Conservation (phyloP, 257 asterid species). For the Haberlea rhodopensis region DNA sequence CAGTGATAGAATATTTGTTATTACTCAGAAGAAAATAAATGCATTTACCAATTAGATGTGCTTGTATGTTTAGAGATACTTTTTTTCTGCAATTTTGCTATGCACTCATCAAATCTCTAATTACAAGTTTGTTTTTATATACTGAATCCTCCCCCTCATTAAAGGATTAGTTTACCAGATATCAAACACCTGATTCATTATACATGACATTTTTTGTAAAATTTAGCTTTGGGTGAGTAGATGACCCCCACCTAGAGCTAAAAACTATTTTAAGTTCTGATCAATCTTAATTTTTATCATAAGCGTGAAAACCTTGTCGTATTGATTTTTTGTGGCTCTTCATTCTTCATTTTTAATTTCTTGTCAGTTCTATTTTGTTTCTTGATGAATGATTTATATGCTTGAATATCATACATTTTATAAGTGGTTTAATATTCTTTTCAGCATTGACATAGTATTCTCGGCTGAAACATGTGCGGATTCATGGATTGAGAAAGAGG, state of each 20-base stretch:
- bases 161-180: not conserved
- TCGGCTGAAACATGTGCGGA: slow-evolving; percentile 90
- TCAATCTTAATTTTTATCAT: not conserved
- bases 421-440: slow-evolving; percentile 30
- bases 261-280: not conserved
- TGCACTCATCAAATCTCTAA: not conserved
- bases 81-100: not conserved
- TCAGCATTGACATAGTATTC: slow-evolving; percentile 78
- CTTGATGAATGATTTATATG: slow-evolving; percentile 19
- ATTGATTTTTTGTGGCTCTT: slow-evolving; percentile 12
- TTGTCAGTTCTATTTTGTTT: slow-evolving; percentile 10
- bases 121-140: not conserved
- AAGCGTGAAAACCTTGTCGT: slow-evolving; percentile 2
- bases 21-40: slow-evolving; percentile 2
- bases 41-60: not conserved
- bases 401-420: slow-evolving; percentile 17
- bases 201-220: not conserved
- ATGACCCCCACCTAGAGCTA: slow-evolving; percentile 13
- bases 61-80: not conserved
- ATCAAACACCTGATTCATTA: not conserved
- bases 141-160: not conserved
- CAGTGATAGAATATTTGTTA: not conserved
- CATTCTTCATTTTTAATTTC: slow-evolving; percentile 8
- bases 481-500: slow-evolving; percentile 99
- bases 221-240: slow-evolving; percentile 11